Evolutionary conservation across 495 filamentous ascomycete genomes (phyloP), one percentile per base, ranked within the genome.

Genomic region (Hypoxylon lienhwacheense): DNA sequence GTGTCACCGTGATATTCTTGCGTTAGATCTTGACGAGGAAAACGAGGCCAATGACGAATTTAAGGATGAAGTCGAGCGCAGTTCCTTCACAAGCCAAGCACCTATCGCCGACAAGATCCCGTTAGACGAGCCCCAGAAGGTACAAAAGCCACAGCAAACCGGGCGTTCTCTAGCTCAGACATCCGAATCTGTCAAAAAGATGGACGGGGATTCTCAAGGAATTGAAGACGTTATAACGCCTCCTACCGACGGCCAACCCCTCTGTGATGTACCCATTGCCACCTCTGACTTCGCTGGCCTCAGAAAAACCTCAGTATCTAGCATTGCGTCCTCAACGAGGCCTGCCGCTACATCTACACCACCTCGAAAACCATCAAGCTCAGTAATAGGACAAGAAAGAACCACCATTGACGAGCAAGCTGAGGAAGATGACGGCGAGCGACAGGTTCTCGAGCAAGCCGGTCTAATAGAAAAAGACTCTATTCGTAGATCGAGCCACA

Each of bases 1-100:
- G 65, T 97, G 91, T 54, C 90, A 97, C 68, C 85, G 85, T 42
- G 91, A 96, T 64, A 88, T 99, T 46, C 78, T 97, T 8, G 75
- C 81, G 0, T 73, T 90, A 70, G 93, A 97, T 64, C 73, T 97
- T 29, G 86, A 90, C 49, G 89, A 96, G 47, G 90, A 95, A 39
- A 69, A 71, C 20, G 71, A 74, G 29, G 45, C 65, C 14, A 73
- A 68, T 32, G 68, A 68, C 10, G 59, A 69, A 7, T 58, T 69
- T 5, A 58, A 45, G 11, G 68, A 66, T 44, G 67, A 22, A 7
- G 2, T 57, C 0, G 66, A 63, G 15, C 45, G 22, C 4, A 54
- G 14, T 29, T 17, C 54, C 17, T 26, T 43, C 4, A 22, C 64
- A 5, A 60, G 65, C 11, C 66, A 56, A 41, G 33, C 58, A 7